Conservation (phyloP, 208 protist genomes). For the Trypanosoma mega region DNA sequence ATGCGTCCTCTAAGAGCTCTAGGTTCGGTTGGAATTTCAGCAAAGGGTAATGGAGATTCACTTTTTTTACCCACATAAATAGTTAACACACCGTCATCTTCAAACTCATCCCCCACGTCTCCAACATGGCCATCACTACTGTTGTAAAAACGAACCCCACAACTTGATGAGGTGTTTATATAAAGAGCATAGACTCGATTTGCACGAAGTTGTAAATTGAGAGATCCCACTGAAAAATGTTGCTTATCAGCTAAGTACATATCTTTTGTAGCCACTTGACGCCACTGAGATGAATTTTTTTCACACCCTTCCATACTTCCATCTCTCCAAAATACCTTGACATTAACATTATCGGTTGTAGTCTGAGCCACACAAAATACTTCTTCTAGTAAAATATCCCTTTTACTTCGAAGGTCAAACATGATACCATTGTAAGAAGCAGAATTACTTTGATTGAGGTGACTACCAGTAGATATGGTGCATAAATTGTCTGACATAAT, state of each 20-base stretch:
- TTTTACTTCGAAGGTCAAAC: constrained; percentile 83
- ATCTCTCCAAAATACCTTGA: constrained; percentile 88
- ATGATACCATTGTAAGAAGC: constrained; percentile 92
- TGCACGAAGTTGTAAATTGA: constrained; percentile 73
- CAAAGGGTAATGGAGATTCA: constrained; percentile 76
- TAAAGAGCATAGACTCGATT: constrained; percentile 83
- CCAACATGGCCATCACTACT: constrained; percentile 77
- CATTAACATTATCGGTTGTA: constrained; percentile 65
- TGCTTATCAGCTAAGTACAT: constrained; percentile 76
- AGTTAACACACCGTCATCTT: constrained; percentile 79
- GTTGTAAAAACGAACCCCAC: constrained; percentile 88
- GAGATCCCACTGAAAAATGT: constrained; percentile 58
- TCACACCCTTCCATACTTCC: constrained; percentile 81
- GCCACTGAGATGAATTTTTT: constrained; percentile 64
- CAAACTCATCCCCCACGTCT: constrained; percentile 79
- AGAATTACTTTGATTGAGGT: constrained; percentile 74
- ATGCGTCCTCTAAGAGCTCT: constrained; percentile 81
- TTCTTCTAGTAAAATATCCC: constrained; percentile 87
- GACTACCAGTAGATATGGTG: constrained; percentile 68
- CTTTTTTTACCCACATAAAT: constrained; percentile 88
- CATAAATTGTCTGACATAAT: constrained; percentile 35
- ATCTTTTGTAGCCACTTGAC: constrained; percentile 58
- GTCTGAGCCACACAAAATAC: constrained; percentile 86
- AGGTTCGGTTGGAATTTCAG: constrained; percentile 65
- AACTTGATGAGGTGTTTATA: constrained; percentile 87